Conservation (phyloP, 2,329 filamentous ascomycete species). For the Aspergillus spinulosporus region DNA sequence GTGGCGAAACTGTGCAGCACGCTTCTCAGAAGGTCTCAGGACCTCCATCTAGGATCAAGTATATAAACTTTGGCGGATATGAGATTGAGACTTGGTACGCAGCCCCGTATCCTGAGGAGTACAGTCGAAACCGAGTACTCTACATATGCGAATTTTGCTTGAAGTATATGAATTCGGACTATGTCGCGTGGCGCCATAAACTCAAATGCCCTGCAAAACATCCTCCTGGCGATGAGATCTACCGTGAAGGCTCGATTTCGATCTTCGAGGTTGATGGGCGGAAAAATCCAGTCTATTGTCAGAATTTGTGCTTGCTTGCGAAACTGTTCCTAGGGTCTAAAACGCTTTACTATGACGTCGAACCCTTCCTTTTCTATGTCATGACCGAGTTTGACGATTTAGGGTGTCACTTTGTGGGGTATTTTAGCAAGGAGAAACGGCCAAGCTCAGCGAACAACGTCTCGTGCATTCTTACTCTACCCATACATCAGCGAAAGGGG, state of each 20-base stretch:
- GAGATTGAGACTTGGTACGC: slow-evolving; percentile 99
- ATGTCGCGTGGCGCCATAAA: slow-evolving; percentile 97
- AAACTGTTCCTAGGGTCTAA: slow-evolving; percentile 99
- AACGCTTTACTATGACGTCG: slow-evolving; percentile 98
- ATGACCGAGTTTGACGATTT: slow-evolving; percentile 89
- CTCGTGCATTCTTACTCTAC: slow-evolving; percentile 91
- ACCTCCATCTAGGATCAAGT: slow-evolving; percentile 94
- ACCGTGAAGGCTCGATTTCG: slow-evolving; percentile 87
- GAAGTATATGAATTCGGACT: slow-evolving; percentile 99
- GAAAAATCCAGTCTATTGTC: slow-evolving; percentile 91
- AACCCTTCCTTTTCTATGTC: slow-evolving; percentile 97
- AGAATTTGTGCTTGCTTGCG: slow-evolving; percentile 88
- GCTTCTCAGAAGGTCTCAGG: slow-evolving; percentile 75
- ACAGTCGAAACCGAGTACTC: slow-evolving; percentile 92
- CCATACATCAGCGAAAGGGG: slow-evolving; percentile 94
- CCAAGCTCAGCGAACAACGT: slow-evolving; percentile 95
- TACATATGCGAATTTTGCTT: slow-evolving; percentile 99
- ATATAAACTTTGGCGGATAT: slow-evolving; percentile 95
- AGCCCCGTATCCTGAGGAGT: slow-evolving; percentile 96
- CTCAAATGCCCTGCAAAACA: slow-evolving; percentile 95
- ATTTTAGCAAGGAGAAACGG: slow-evolving; percentile 98
- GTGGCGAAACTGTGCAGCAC: slow-evolving; percentile 61
- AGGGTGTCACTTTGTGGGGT: slow-evolving; percentile 96
- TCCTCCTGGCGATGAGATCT: slow-evolving; percentile 96
- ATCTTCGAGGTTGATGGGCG: slow-evolving; percentile 98